A percentile compares a stretch with the other conserved stretches of the same genome.
phyloP scores from a whole-genome alignment of 73 alveolate species.

The Uronychia setigera region DNA sequence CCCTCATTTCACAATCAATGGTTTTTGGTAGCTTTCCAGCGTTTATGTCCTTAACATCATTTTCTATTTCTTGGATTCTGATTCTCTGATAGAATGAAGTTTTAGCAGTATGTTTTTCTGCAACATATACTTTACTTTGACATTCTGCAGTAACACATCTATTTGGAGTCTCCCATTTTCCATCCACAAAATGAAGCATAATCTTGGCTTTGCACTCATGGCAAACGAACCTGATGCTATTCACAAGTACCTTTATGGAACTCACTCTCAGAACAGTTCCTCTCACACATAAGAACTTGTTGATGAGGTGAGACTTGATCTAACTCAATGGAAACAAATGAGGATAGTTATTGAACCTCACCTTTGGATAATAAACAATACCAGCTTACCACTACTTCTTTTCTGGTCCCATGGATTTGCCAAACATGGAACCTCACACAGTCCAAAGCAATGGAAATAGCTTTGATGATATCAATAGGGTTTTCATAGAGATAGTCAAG shows the following conservation, averaged over 20 bases:
- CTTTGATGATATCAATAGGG: constrained; percentile 42
- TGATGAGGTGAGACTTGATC: constrained; percentile 62
- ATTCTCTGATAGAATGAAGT: constrained; percentile 63
- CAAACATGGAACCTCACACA: constrained; percentile 8
- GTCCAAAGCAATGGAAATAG: constrained; percentile 57
- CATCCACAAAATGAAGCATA: constrained; percentile 54
- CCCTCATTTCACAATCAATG: constrained; percentile 77
- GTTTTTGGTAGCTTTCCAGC: constrained; percentile 82
- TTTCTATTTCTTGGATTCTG: constrained; percentile 67
- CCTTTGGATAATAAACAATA: constrained; percentile 16
- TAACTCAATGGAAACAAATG: constrained; percentile 49
- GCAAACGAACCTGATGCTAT: constrained; percentile 52
- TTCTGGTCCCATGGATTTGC: constrained; percentile 3
- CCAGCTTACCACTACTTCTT: constrained; percentile 43
- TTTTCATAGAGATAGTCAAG: constrained; percentile 54
- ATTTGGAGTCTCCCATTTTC: constrained; percentile 73
- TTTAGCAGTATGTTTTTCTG: constrained; percentile 70
- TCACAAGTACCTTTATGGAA: constrained; percentile 63
- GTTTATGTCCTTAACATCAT: constrained; percentile 65
- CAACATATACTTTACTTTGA: constrained; percentile 30
- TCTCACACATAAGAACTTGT: constrained; percentile 56
- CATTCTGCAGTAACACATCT: constrained; percentile 68
- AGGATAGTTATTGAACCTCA: constrained; percentile 40
- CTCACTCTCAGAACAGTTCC: constrained; percentile 72
- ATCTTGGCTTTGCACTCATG: constrained; percentile 67